A percentile compares a stretch with the other conserved stretches of the same genome.
Conservation (phyloP, 768 basidiomycete species). For the Termitomyces sp. region DNA sequence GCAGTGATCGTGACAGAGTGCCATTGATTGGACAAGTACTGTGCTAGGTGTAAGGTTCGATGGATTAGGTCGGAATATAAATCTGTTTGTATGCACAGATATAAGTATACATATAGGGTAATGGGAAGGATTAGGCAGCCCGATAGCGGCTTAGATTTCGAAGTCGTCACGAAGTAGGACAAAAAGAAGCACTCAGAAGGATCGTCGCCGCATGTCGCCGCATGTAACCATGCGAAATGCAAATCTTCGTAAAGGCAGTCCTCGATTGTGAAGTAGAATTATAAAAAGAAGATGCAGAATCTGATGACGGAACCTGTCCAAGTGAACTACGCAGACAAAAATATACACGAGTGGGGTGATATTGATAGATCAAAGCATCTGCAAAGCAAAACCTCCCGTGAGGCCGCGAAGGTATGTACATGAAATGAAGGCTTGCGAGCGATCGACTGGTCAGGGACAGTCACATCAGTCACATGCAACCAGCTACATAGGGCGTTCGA, state of each 20-base stretch:
- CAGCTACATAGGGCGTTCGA: background rate
- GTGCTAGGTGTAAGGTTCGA: background rate
- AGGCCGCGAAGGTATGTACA: too few relatives aligned
- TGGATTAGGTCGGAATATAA: background rate
- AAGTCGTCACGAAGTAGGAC: background rate
- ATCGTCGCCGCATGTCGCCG: background rate
- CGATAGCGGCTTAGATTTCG: background rate
- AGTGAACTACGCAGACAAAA: background rate
- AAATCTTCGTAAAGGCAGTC: background rate
- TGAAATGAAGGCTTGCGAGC: too few relatives aligned
- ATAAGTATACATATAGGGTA: too few relatives aligned
- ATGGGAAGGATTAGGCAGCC: background rate
- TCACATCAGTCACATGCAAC: constrained; percentile 3
- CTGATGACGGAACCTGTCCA: background rate
- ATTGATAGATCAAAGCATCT: background rate
- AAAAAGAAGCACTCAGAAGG: background rate
- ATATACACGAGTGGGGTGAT: background rate
- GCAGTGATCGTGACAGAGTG: background rate
- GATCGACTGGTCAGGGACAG: background rate
- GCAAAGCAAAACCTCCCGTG: background rate
- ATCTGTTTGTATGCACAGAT: background rate
- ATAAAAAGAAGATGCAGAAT: background rate
- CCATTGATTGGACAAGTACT: background rate
- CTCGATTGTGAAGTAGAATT: background rate
- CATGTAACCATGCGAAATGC: background rate